Evolutionary conservation across 345 rosid genomes (phyloP).

Genomic region (Geranium rotundifolium): DNA sequence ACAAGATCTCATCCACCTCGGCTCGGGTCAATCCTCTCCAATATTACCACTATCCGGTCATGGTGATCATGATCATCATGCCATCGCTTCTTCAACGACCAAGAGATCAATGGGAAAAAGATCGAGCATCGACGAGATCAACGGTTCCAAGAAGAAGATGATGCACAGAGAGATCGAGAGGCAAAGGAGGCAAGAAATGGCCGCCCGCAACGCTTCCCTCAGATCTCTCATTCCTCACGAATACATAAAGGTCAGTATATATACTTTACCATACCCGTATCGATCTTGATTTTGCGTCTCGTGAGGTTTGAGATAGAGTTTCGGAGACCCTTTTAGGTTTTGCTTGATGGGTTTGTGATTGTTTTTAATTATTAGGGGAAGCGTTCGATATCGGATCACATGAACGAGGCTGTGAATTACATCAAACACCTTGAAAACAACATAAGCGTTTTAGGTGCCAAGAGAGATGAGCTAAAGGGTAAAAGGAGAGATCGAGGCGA

Average conservation of each 20-base stretch:
- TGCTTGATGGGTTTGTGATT: not conserved
- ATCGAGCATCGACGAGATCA: no score
- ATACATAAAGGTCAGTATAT: conserved; percentile 30
- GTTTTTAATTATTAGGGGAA: conserved; percentile 24
- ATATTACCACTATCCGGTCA: no score
- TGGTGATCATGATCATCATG: no score
- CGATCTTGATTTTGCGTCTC: not conserved
- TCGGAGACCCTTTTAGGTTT: not conserved
- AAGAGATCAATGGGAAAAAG: no score
- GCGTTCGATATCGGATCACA: conserved; percentile 37
- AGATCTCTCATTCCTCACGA: conserved; percentile 25
- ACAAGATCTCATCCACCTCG: not conserved
- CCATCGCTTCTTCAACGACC: no score
- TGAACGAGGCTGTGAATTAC: conserved; percentile 31
- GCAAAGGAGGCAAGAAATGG: conserved; percentile 39
- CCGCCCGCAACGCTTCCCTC: conserved; percentile 20
- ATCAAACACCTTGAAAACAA: conserved; percentile 21
- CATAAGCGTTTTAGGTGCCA: conserved; percentile 19
- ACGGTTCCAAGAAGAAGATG: conserved; percentile 17
- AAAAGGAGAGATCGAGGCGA: not conserved
- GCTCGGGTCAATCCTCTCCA: no score
- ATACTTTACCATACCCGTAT: not conserved
- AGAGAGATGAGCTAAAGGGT: conserved; percentile 24
- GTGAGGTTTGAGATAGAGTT: not conserved
- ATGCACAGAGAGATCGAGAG: conserved; percentile 29